Percentiles rank a stretch among this genome's conserved stretches.
Evolutionary conservation across 371 early-diverging fungal species (phyloP).

Genomic region (Capillidium rhysosporum): DNA sequence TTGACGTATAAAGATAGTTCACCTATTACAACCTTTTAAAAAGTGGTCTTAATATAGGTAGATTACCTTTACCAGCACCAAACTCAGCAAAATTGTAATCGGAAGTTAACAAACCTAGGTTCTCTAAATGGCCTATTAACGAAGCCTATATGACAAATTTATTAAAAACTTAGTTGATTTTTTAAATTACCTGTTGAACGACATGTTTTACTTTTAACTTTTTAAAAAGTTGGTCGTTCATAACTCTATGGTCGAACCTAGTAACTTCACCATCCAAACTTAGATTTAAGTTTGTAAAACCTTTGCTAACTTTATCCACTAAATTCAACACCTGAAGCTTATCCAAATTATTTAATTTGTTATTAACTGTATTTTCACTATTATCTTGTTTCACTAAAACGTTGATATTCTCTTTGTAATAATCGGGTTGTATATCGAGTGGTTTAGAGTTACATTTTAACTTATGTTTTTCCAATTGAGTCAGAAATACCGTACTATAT

Average conservation of each 20-base stretch:
- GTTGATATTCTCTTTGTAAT: too few relatives aligned
- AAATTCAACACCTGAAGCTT: constrained; percentile 23
- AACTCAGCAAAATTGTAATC: constrained; percentile 55
- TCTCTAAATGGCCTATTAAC: constrained; percentile 52
- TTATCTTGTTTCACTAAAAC: too few relatives aligned
- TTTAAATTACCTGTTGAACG: constrained; percentile 31
- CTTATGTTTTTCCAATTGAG: constrained; percentile 42
- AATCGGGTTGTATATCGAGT: constrained; percentile 15
- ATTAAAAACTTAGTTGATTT: neutral
- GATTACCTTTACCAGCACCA: constrained; percentile 54
- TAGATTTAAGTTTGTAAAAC: constrained; percentile 20
- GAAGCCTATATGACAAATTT: constrained; percentile 26
- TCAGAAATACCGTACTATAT: constrained; percentile 35
- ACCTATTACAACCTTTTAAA: constrained; percentile 12
- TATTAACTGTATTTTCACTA: constrained; percentile 27
- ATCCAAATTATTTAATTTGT: constrained; percentile 27
- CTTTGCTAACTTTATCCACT: constrained; percentile 12
- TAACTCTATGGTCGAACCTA: too few relatives aligned
- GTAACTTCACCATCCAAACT: constrained; percentile 7
- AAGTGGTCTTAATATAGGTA: neutral
- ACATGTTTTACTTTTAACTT: constrained; percentile 16
- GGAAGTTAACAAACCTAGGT: constrained; percentile 25
- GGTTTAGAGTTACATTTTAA: constrained; percentile 50
- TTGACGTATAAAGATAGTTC: constrained; percentile 38
- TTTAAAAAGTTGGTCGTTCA: too few relatives aligned